These are phyloP conservation scores for Paraphaeosphaeria minitans DNA, from an alignment of 2,329 filamentous ascomycete species.

Conservation along the genomic window DNA sequence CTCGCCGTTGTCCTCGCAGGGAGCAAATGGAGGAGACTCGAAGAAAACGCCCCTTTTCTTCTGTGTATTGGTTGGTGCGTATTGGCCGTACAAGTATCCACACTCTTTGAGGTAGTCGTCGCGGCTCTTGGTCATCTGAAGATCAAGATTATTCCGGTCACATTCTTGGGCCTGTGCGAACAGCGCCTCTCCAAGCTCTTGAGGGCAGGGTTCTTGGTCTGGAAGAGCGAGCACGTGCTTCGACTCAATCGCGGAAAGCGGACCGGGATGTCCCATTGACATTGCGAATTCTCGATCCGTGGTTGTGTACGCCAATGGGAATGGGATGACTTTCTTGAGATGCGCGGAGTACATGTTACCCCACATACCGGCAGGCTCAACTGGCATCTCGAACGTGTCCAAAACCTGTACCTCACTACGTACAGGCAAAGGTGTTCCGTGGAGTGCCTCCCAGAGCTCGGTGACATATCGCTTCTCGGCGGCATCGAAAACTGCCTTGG, in stretches of 20 bases:
- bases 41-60: neutral
- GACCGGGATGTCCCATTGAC: neutral
- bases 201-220: neutral
- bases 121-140: neutral
- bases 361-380: neutral
- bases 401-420: neutral
- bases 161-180: neutral
- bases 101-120: slow-evolving; percentile 2
- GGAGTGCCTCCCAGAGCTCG: neutral
- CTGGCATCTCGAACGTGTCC: neutral
- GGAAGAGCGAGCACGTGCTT: neutral
- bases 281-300: neutral
- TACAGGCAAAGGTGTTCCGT: neutral
- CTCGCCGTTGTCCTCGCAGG: neutral
- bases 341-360: neutral
- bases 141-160: neutral
- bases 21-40: neutral
- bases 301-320: neutral
- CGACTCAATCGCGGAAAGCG: neutral
- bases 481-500: slow-evolving; percentile 5
- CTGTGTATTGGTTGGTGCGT: neutral
- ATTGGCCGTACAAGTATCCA: neutral
- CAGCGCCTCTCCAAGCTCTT: neutral
- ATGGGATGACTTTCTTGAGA: neutral
- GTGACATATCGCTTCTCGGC: slow-evolving; percentile 3